These are phyloP conservation scores for Geotrichum reessii DNA, from an alignment of 1,139 yeast species.

Conservation along the genomic window DNA sequence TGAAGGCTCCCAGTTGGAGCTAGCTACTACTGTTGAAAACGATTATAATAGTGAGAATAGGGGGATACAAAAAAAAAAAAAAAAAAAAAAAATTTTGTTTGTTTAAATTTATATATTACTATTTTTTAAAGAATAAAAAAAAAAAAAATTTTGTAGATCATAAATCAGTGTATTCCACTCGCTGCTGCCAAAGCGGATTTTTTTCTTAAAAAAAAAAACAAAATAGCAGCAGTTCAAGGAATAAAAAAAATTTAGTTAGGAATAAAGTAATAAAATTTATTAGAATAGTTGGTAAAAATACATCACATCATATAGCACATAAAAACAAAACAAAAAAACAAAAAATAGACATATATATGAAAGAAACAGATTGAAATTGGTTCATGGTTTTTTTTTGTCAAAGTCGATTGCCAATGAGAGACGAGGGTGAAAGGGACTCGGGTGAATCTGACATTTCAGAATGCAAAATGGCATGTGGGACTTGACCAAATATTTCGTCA, in stretches of 20 bases:
- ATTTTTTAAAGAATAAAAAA: too few relatives aligned
- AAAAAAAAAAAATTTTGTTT: background rate
- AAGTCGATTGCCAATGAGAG: background rate
- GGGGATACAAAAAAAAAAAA: background rate
- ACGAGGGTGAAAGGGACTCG: conserved; percentile 3
- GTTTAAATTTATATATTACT: too few relatives aligned
- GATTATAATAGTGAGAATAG: background rate
- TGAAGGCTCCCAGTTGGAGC: background rate
- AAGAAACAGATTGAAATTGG: background rate
- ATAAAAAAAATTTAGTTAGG: too few relatives aligned
- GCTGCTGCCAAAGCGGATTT: too few relatives aligned
- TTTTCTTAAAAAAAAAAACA: too few relatives aligned
- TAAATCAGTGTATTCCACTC: too few relatives aligned
- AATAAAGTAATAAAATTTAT: background rate
- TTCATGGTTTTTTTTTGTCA: background rate
- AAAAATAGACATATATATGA: background rate
- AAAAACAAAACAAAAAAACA: background rate
- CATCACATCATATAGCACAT: background rate
- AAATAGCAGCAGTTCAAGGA: too few relatives aligned
- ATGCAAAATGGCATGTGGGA: background rate
- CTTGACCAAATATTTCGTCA: conserved; percentile 10
- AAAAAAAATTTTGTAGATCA: too few relatives aligned
- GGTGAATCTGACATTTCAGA: conserved; percentile 7
- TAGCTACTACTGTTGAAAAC: background rate
- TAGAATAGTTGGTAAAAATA: background rate